Evolutionary conservation across 2,329 filamentous ascomycete species (phyloP).

Genomic region (Colletotrichum zoysiae): DNA sequence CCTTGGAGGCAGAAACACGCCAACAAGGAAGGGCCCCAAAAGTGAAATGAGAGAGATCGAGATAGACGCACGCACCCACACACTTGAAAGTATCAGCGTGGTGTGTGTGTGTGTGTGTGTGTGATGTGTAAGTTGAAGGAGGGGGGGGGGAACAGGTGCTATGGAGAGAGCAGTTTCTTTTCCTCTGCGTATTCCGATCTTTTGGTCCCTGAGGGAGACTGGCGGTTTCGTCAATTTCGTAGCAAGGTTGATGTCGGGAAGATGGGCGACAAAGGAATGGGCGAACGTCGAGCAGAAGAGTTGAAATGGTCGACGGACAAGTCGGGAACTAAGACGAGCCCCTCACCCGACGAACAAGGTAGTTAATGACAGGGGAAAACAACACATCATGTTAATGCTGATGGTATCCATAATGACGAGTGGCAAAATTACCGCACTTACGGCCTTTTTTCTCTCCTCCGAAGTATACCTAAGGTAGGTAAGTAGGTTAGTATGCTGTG

Average conservation of each 20-base stretch:
- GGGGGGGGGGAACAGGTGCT: background rate
- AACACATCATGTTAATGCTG: constrained; percentile 21
- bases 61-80: background rate
- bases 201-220: background rate
- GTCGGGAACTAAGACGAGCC: constrained; percentile 24
- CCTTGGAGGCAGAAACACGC: background rate
- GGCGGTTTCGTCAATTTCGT: background rate
- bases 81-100: background rate
- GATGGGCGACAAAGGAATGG: constrained; percentile 18
- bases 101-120: background rate
- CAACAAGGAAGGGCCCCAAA: background rate
- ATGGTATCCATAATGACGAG: constrained; percentile 35
- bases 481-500: no score
- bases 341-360: constrained; percentile 18
- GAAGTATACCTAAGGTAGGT: background rate
- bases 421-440: constrained; percentile 32
- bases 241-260: background rate
- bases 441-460: constrained; percentile 9
- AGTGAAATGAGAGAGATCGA: background rate
- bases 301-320: constrained; percentile 12
- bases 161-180: background rate
- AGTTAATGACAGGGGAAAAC: constrained; percentile 16
- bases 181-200: background rate
- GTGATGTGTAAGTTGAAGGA: background rate
- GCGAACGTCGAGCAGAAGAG: constrained; percentile 27